Conservation (phyloP, 495 filamentous ascomycete genomes). For the Acidomyces sp. region DNA sequence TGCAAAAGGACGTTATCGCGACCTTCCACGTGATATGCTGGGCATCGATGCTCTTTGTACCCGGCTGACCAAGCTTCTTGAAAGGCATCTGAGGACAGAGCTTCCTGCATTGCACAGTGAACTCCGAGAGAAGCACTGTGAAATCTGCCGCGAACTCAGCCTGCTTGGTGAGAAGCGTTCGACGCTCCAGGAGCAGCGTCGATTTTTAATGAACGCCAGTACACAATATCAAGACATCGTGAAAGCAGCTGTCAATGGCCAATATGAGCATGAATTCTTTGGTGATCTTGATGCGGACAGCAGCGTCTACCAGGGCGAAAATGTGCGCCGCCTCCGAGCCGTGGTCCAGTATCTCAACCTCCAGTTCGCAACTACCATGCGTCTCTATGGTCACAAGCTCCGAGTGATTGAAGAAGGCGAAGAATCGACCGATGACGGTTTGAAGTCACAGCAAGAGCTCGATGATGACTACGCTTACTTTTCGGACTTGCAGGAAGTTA, state of each 20-base stretch:
- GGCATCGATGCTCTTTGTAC: slow-evolving; percentile 25
- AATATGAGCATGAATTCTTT: slow-evolving; percentile 47
- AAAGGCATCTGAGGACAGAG: slow-evolving; percentile 17
- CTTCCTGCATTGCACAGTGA: slow-evolving; percentile 11
- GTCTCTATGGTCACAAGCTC: slow-evolving; percentile 31
- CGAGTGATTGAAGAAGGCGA: no score
- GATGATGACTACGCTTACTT: slow-evolving; percentile 7
- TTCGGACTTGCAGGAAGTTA: not conserved
- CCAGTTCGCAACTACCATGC: slow-evolving; percentile 42
- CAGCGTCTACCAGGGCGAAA: slow-evolving; percentile 22
- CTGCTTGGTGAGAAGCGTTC: slow-evolving; percentile 6
- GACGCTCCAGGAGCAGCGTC: slow-evolving; percentile 1
- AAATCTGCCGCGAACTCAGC: not conserved
- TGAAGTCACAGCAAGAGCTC: not conserved
- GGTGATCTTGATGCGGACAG: slow-evolving; percentile 25
- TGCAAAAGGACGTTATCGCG: slow-evolving; percentile 16
- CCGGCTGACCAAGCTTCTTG: slow-evolving; percentile 22
- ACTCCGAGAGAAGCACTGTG: not conserved
- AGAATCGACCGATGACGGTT: not conserved
- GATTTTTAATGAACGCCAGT: slow-evolving; percentile 9
- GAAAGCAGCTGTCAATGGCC: slow-evolving; percentile 41
- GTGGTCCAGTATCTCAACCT: slow-evolving; percentile 43
- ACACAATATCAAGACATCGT: slow-evolving; percentile 25
- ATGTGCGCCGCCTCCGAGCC: slow-evolving; percentile 44
- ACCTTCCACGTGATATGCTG: slow-evolving; percentile 15